phyloP scores from a whole-genome alignment of 2,329 filamentous ascomycete species.

The Apiospora marii region DNA sequence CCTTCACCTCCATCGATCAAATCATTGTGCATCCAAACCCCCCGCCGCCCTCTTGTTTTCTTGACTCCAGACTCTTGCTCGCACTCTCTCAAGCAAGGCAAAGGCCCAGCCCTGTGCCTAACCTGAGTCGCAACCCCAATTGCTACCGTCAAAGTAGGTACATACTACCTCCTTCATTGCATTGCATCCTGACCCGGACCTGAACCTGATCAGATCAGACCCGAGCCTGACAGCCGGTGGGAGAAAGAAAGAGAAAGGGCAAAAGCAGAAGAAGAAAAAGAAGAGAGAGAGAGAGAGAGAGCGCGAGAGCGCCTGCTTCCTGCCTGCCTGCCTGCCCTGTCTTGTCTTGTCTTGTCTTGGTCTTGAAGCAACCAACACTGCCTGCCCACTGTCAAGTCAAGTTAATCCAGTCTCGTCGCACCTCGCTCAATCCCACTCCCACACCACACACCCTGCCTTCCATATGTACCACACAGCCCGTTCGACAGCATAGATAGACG shows the following conservation, averaged over 20 bases:
- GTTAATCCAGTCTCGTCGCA: neutral
- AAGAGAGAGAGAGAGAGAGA: neutral
- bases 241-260: neutral
- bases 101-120: constrained; percentile 16
- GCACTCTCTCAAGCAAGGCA: constrained; percentile 8
- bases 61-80: constrained; percentile 13
- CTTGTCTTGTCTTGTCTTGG: neutral
- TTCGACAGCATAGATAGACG: constrained; percentile 1
- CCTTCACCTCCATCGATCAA: constrained; percentile 5
- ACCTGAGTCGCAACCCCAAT: constrained; percentile 11
- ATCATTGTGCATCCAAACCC: constrained; percentile 21
- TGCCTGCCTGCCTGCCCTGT: neutral
- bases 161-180: neutral
- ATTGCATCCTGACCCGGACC: neutral
- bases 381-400: neutral
- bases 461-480: constrained; percentile 14
- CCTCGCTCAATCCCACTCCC: neutral
- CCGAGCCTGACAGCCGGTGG: neutral
- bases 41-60: constrained; percentile 17
- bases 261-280: neutral
- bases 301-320: neutral
- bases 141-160: neutral
- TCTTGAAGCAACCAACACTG: constrained; percentile 3
- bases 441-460: neutral
- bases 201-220: neutral